These are phyloP conservation scores for Trichoderma virens DNA, from an alignment of 495 filamentous ascomycete species.

Conservation along the genomic window DNA sequence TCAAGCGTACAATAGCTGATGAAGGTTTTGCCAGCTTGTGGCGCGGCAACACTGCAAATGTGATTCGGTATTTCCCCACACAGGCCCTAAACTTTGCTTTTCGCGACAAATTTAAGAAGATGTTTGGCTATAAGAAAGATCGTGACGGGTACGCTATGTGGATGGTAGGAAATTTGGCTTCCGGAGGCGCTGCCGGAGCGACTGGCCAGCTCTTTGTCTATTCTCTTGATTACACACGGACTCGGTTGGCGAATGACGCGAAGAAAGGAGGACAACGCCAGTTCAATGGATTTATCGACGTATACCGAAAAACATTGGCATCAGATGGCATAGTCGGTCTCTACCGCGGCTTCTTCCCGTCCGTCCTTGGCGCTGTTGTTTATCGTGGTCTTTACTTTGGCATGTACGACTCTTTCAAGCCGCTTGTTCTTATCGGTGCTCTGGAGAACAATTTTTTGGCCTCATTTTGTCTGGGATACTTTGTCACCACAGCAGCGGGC, in stretches of 20 bases:
- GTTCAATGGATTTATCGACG: constrained; percentile 98
- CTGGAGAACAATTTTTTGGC: constrained; percentile 98
- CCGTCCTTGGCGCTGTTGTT: constrained; percentile 94
- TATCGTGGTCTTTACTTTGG: constrained; percentile 99
- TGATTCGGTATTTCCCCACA: constrained; percentile 99
- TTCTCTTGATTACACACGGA: constrained; percentile 99
- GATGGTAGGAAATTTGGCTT: constrained; percentile 99
- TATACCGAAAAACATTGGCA: constrained; percentile 99
- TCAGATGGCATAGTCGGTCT: constrained; percentile 97
- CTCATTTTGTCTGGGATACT: constrained; percentile 97
- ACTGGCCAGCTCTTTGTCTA: constrained; percentile 99
- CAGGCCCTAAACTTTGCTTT: constrained; percentile 99
- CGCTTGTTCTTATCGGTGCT: constrained; percentile 81
- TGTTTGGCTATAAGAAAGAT: constrained; percentile 99
- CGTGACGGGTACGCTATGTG: constrained; percentile 96
- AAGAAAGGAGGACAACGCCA: constrained; percentile 96
- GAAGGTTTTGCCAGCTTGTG: constrained; percentile 86
- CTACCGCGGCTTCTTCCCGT: constrained; percentile 99
- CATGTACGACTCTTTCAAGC: constrained; percentile 99
- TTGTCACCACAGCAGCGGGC: constrained; percentile 99
- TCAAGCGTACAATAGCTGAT: constrained; percentile 72
- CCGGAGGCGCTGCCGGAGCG: constrained; percentile 99
- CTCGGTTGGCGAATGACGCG: constrained; percentile 99
- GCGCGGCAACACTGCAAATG: constrained; percentile 99
- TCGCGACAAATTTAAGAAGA: constrained; percentile 99